A percentile compares a stretch with the other conserved stretches of the same genome.
Evolutionary conservation across 495 filamentous ascomycete species (phyloP).

Genomic region (Daldinia childiae): DNA sequence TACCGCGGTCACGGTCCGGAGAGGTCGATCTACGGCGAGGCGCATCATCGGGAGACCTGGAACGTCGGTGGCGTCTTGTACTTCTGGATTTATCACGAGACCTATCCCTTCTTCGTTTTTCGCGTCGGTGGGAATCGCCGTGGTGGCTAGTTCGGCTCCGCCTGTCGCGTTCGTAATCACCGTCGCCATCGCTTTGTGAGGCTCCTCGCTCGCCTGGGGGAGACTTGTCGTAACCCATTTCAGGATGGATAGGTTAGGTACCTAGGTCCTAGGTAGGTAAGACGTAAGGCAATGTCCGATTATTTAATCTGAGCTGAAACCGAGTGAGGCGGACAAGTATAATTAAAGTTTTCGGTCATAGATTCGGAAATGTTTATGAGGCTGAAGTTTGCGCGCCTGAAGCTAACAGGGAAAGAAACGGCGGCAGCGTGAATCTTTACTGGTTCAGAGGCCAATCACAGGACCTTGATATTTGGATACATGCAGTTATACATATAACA

Average conservation of each 20-base stretch:
- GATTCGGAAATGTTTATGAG: conserved; percentile 19
- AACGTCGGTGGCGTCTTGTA: conserved; percentile 47
- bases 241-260: background rate
- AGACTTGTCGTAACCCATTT: conserved; percentile 34
- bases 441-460: no score
- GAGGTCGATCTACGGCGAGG: conserved; percentile 48
- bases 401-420: background rate
- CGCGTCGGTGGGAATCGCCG: conserved; percentile 37
- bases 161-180: conserved; percentile 34
- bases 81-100: conserved; percentile 45
- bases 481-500: no score
- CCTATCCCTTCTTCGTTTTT: conserved; percentile 32
- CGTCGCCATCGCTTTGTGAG: conserved; percentile 36
- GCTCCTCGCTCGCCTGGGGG: conserved; percentile 15
- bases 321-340: conserved; percentile 16
- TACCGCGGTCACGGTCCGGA: conserved; percentile 37
- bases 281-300: background rate
- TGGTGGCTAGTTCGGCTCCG: conserved; percentile 33
- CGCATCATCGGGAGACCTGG: conserved; percentile 48
- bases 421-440: no score
- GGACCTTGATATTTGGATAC: no score
- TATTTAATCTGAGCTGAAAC: conserved; percentile 7
- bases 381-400: conserved; percentile 26
- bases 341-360: conserved; percentile 29
- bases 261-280: background rate